Evolutionary conservation across 352 stramenopile species (phyloP), one percentile per base, ranked within the genome.

Genomic region (Globisporangium heterothallicum): DNA sequence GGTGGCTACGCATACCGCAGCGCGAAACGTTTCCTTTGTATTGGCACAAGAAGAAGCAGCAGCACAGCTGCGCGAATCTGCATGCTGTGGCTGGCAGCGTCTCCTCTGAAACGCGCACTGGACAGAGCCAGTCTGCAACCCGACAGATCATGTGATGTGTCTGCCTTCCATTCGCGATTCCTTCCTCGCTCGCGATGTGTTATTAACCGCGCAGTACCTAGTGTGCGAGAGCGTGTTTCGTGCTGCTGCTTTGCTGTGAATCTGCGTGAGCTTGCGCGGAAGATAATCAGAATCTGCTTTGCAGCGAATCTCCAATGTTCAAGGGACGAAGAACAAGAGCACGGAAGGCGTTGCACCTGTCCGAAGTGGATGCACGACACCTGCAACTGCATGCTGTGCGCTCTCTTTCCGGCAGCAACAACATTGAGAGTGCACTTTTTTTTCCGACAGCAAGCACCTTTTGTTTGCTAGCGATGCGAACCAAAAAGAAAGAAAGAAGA

Each of bases 181-280:
- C n/a, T n/a, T n/a, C n/a, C n/a, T n/a, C n/a, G n/a, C n/a, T n/a
- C n/a, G n/a, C n/a, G n/a, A n/a, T n/a, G n/a, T n/a, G n/a, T n/a
- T n/a, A n/a, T n/a, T n/a, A n/a, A n/a, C n/a, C n/a, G n/a, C n/a
- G n/a, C n/a, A n/a, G n/a, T n/a, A n/a, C n/a, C n/a, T n/a, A n/a
- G n/a, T n/a, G n/a, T n/a, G n/a, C n/a, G n/a, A n/a, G n/a, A n/a
- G n/a, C n/a, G n/a, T n/a, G n/a, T n/a, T n/a, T n/a, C n/a, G n/a
- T n/a, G n/a, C n/a, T n/a, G n/a, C n/a, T n/a, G n/a, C n/a, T n/a
- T n/a, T n/a, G n/a, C n/a, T 48, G 34, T 26, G 35, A 47, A 56
- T 56, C 49, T 13, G 26, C 29, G n/a, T 48, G 36, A 56, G 35
- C 48, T 24, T 51, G 44, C 13, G 10, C 27, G 27, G 32, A 38